Conservation (phyloP, 805 yeast genomes). For the Tetrapisispora nanseiensis region DNA sequence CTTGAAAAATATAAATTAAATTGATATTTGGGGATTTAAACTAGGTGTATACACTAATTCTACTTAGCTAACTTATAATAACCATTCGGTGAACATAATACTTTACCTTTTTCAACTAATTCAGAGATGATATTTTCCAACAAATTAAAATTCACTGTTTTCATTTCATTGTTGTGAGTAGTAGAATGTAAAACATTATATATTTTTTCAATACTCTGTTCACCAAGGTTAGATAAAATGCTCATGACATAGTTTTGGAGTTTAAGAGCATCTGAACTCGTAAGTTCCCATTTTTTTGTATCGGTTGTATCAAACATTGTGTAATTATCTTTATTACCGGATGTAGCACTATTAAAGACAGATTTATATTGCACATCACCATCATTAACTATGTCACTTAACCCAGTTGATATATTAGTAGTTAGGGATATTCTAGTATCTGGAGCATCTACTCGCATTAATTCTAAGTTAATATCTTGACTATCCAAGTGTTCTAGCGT, state of each 20-base stretch:
- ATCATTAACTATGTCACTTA: not conserved
- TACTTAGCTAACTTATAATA: conserved; percentile 7
- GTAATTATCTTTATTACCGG: not conserved
- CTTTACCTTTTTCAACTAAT: conserved; percentile 14
- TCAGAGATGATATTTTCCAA: conserved; percentile 10
- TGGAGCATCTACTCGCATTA: not conserved
- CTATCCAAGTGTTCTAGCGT: not conserved
- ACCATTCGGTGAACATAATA: conserved; percentile 10
- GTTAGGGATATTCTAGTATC: not conserved
- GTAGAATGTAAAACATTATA: conserved; percentile 45
- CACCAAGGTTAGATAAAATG: conserved; percentile 49
- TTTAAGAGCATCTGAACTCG: not conserved
- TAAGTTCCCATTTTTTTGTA: not conserved
- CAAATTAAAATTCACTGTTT: conserved; percentile 8
- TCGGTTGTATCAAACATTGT: not conserved
- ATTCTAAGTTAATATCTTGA: not conserved
- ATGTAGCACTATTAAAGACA: not conserved
- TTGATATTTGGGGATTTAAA: not conserved
- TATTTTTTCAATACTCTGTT: conserved; percentile 38
- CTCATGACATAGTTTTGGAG: conserved; percentile 21
- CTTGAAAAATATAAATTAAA: too few species aligned
- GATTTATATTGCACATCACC: not conserved
- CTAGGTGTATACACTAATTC: not conserved
- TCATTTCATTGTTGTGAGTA: conserved; percentile 39
- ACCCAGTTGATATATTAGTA: not conserved